Conservation (phyloP, 2,329 filamentous ascomycete species). For the Gaeumannomyces sp. region DNA sequence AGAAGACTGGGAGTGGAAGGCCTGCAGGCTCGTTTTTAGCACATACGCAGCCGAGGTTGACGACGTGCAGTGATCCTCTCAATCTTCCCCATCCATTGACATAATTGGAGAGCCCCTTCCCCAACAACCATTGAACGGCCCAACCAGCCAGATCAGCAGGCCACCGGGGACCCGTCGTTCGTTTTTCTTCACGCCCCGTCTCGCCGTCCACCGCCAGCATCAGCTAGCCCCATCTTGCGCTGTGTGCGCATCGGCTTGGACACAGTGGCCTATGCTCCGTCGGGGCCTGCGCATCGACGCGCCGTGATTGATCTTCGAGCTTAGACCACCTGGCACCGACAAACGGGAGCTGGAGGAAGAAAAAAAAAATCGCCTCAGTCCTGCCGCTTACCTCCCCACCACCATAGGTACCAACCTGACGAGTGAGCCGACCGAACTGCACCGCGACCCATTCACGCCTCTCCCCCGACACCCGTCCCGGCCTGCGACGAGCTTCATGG, state of each 20-base stretch:
- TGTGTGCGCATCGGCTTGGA: background rate
- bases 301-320: background rate
- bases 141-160: slow-evolving; percentile 5
- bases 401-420: background rate
- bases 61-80: background rate
- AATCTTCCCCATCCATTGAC: no score
- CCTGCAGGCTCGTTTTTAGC: no score
- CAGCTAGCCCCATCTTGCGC: no score
- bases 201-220: no score
- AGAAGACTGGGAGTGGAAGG: no score
- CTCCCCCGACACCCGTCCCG: slow-evolving; percentile 10
- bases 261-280: background rate
- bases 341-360: background rate
- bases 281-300: background rate
- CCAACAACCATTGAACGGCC: slow-evolving; percentile 5
- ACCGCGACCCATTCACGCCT: background rate
- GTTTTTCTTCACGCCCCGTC: background rate
- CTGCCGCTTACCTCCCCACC: background rate
- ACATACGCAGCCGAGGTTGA: background rate
- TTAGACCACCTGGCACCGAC: background rate
- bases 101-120: slow-evolving; percentile 12
- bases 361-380: background rate
- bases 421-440: background rate
- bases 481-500: slow-evolving; percentile 38
- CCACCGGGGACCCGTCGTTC: background rate